Evolutionary conservation across 352 stramenopile species (phyloP).

Genomic region (Pythium monospermum): DNA sequence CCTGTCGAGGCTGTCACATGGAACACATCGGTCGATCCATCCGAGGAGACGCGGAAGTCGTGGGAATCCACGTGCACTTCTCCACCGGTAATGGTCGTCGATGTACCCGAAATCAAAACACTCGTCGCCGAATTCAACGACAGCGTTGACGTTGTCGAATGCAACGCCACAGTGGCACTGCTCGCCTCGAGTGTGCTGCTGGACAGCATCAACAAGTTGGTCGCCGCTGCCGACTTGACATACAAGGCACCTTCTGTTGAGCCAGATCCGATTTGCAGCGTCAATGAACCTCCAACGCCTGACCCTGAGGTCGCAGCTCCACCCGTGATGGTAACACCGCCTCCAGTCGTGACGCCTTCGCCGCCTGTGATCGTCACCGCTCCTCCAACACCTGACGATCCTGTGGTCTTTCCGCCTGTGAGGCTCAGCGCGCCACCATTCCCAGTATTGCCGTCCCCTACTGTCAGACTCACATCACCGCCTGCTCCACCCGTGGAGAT

Average conservation of each 20-base stretch:
- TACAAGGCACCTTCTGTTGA: constrained; percentile 25
- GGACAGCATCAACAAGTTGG: constrained; percentile 35
- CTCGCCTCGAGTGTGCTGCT: constrained; percentile 24
- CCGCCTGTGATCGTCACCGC: constrained; percentile 33
- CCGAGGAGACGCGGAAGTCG: constrained; percentile 15
- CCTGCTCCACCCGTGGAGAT: no score
- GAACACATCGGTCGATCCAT: constrained; percentile 4
- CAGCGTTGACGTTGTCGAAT: constrained; percentile 40
- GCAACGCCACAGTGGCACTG: constrained; percentile 33
- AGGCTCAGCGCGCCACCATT: no score
- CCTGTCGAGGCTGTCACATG: background rate
- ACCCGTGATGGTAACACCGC: constrained; percentile 28
- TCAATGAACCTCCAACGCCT: constrained; percentile 33
- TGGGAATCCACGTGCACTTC: constrained; percentile 43
- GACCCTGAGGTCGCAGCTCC: constrained; percentile 29
- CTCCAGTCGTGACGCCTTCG: constrained; percentile 26
- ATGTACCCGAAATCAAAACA: constrained; percentile 38
- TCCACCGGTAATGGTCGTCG: constrained; percentile 39
- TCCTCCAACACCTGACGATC: no score
- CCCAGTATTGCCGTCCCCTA: no score
- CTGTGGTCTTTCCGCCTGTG: no score
- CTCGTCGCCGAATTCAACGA: constrained; percentile 28
- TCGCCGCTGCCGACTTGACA: constrained; percentile 24
- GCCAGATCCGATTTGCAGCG: constrained; percentile 20
- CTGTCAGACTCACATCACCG: no score